Evolutionary conservation across 2,329 filamentous ascomycete species (phyloP), one percentile per base, ranked within the genome.

Genomic region (Epichloe sp.): DNA sequence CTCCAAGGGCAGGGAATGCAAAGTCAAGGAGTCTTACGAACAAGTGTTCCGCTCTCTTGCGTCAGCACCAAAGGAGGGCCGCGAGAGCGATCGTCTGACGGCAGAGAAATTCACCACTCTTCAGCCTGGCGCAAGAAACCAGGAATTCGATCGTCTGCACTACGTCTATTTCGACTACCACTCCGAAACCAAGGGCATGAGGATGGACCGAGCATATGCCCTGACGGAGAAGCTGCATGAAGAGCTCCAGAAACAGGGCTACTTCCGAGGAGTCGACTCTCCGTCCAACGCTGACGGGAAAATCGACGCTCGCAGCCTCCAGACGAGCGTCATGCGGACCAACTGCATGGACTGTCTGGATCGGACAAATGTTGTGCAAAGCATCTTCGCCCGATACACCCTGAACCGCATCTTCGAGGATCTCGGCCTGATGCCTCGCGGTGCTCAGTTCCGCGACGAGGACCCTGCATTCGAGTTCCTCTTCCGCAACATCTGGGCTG

Each of bases 341-440:
- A 98, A 98, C 67, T 98, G 93, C 71, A 98, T 98, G 93, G 93
- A 98, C 69, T 98, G 94, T 58, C 79, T 98, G 14, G 93, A 98
- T 68, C 86, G 93, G 49, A 98, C 93, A 49, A 98, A 98, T 61
- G 90, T 98, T 6, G 88, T 98, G 3, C 93, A 98, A 70, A 95
- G 88, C 66, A 95, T 97, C 86, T 80, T 98, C 53, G 93, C 87
- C 10, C 85, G 91, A 48, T 90, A 83, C 79, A 86, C 88, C 14
- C 74, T 98, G 41, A 90, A 90, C 55, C 84, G 89, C 57, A 93
- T 95, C 73, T 81, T 98, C 52, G 79, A 83, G 56, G 91, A 97
- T 59, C 72, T 88, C 3, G 90, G 90, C 37, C 72, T 96, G 48
- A 78, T 97, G 60, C 69, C 79, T 49, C 78, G 80, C 26, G 89